Percentiles rank a stretch among this genome's conserved stretches.
Conservation (phyloP, 2,329 filamentous ascomycete genomes). For the Colletotrichum coccodes region DNA sequence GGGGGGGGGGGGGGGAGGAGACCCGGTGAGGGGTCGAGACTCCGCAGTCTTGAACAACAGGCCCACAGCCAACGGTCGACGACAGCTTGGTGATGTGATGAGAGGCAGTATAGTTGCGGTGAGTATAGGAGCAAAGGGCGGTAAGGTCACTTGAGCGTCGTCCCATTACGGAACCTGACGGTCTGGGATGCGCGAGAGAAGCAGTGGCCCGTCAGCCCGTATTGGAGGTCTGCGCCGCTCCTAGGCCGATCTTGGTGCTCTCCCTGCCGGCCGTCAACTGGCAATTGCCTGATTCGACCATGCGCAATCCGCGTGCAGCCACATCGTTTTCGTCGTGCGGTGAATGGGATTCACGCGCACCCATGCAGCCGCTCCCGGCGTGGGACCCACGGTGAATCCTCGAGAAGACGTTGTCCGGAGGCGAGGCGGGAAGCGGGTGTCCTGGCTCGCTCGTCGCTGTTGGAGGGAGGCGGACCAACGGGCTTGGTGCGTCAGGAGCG, state of each 20-base stretch:
- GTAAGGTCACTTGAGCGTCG: not conserved
- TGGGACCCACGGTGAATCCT: not conserved
- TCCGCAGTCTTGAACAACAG: not conserved
- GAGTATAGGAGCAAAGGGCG: not conserved
- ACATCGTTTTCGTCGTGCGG: not conserved
- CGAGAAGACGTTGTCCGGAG: not conserved
- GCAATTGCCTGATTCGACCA: not conserved
- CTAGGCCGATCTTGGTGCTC: not conserved
- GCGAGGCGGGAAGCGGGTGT: not conserved
- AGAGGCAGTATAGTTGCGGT: not conserved
- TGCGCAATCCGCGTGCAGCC: not conserved
- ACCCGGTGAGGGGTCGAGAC: not conserved
- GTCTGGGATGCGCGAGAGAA: not conserved
- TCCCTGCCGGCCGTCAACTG: not conserved
- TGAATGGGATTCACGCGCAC: not conserved
- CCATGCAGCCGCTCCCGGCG: not conserved
- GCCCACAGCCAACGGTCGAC: not conserved
- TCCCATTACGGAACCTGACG: not conserved
- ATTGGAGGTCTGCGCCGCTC: not conserved
- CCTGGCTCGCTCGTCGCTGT: not conserved
- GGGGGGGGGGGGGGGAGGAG: not conserved
- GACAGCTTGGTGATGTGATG: not conserved
- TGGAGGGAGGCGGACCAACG: not conserved
- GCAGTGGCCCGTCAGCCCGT: not conserved
- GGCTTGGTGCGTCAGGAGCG: not conserved